These are phyloP conservation scores for Kazachstania taianensis DNA, from an alignment of 805 yeast genomes.

Conservation along the genomic window DNA sequence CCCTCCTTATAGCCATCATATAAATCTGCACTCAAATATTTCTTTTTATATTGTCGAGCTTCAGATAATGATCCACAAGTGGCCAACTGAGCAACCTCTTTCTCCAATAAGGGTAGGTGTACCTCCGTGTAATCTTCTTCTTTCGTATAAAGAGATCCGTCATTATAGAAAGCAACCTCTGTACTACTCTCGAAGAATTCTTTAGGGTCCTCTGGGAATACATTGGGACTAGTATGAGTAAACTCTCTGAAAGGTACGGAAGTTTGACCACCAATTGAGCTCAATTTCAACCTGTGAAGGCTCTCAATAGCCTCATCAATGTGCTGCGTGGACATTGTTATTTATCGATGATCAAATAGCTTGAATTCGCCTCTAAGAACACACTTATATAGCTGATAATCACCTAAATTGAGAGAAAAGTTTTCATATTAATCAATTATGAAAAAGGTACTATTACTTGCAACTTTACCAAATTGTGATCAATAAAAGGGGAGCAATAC, in stretches of 20 bases:
- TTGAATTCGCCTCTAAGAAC: no score
- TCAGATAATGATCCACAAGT: background rate
- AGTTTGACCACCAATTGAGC: background rate
- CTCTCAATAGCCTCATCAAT: background rate
- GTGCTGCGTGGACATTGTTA: no score
- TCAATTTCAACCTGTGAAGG: background rate
- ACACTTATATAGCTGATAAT: no score
- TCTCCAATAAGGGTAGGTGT: slow-evolving; percentile 8
- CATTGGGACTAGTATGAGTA: background rate
- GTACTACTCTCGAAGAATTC: slow-evolving; percentile 10
- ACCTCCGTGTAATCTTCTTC: background rate
- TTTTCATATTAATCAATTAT: no score
- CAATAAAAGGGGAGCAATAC: no score
- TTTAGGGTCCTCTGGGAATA: slow-evolving; percentile 4
- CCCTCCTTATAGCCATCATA: slow-evolving; percentile 12
- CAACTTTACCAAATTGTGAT: no score
- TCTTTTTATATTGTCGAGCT: slow-evolving; percentile 3
- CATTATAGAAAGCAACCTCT: slow-evolving; percentile 15
- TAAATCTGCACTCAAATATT: slow-evolving; percentile 19
- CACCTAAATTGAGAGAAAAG: no score
- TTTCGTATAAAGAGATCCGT: slow-evolving; percentile 3
- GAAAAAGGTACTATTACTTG: no score
- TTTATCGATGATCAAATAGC: no score
- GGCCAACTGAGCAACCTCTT: slow-evolving; percentile 9
- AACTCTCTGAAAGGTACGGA: background rate